Evolutionary conservation across 2,329 filamentous ascomycete genomes (phyloP).

Genomic region (Penicillium sp.): DNA sequence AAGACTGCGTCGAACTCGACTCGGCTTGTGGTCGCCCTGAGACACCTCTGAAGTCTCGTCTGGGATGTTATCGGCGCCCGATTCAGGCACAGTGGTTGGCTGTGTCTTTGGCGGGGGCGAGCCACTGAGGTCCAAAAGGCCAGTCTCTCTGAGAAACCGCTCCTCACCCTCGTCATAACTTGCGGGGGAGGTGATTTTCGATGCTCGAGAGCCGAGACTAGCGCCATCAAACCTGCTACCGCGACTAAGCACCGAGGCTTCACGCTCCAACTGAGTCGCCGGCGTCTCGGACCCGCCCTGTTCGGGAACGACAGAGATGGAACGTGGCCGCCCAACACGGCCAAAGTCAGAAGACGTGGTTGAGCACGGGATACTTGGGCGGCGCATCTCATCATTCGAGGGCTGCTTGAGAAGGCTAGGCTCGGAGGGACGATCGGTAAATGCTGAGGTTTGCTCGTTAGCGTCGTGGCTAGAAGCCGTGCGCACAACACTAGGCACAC

Average conservation of each 20-base stretch:
- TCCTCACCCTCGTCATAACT: conserved; percentile 65
- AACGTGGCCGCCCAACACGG: conserved; percentile 29
- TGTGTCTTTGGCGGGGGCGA: conserved; percentile 44
- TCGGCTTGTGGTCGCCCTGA: conserved; percentile 54
- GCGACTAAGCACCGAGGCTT: conserved; percentile 40
- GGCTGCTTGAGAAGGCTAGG: conserved; percentile 21
- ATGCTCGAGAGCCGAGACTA: conserved; percentile 34
- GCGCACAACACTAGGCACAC: conserved; percentile 24
- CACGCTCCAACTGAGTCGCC: conserved; percentile 32
- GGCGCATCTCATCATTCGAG: conserved; percentile 24
- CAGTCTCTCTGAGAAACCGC: conserved; percentile 65
- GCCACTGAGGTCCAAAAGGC: conserved; percentile 56
- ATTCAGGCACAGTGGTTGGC: conserved; percentile 41
- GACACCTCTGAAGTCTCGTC: conserved; percentile 37
- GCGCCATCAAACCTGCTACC: conserved; percentile 37
- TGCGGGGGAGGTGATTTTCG: conserved; percentile 34
- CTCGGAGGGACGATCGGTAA: conserved; percentile 21
- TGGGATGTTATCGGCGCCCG: conserved; percentile 44
- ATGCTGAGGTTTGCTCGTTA: conserved; percentile 9
- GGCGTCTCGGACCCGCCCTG: conserved; percentile 28
- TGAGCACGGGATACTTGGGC: conserved; percentile 35
- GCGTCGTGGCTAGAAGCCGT: conserved; percentile 25
- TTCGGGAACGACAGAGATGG: conserved; percentile 26
- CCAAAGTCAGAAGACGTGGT: conserved; percentile 32
- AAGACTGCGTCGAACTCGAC: conserved; percentile 75